phyloP scores from a whole-genome alignment of 176 grass and related monocot species.

The Carex kokanica region DNA sequence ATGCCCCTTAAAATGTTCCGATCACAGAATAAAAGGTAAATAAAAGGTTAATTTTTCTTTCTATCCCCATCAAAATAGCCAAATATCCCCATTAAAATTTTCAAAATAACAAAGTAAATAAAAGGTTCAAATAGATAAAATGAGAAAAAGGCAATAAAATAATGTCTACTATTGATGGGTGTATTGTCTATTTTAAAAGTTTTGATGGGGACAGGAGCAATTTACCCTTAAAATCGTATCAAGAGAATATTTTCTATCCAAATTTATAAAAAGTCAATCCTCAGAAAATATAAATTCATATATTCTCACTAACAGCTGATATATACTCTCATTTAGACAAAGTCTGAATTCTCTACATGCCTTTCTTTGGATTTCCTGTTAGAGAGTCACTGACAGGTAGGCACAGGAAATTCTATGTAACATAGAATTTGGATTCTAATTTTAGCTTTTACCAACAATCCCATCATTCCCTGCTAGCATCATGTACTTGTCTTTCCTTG shows the following conservation, averaged over 20 bases:
- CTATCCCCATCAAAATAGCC: too few species aligned
- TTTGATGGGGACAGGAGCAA: too few species aligned
- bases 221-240: not conserved
- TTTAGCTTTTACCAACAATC: not conserved
- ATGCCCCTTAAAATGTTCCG: not conserved
- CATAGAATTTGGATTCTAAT: not conserved
- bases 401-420: not conserved
- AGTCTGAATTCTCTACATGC: not conserved
- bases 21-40: too few species aligned
- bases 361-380: not conserved
- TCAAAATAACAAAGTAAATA: too few species aligned
- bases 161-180: too few species aligned
- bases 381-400: not conserved
- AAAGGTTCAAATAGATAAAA: too few species aligned
- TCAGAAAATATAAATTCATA: not conserved
- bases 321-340: not conserved
- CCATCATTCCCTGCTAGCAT: slow-evolving; percentile 79
- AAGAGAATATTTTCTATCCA: not conserved
- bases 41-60: not conserved
- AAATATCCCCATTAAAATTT: too few species aligned
- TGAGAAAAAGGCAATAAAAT: too few species aligned
- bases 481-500: slow-evolving; percentile 79
- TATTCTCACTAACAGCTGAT: not conserved
- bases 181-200: too few species aligned
- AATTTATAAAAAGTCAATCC: not conserved